Base-by-base conservation (phyloP, 2,329 filamentous ascomycete genomes). In the Aschersonia sp. region DNA sequence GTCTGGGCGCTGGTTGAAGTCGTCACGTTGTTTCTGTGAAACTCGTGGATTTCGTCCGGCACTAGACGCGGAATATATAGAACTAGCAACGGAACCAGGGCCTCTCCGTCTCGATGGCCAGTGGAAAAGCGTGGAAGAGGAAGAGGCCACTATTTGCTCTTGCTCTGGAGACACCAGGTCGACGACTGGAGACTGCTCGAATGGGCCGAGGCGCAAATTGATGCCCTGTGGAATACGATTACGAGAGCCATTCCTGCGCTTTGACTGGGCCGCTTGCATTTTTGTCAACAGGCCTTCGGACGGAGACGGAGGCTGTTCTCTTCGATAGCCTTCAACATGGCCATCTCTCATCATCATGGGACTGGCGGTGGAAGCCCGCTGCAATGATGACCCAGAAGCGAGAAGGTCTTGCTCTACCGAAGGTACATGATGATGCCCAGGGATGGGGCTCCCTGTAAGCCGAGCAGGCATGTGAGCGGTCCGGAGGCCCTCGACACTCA, bases 1-100 rank as follows among this genome's bases (percentile, higher is more conserved):
- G 35, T 94, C 88, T 1, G 95, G 67, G 59, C 87, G 92, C 65
- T 81, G 87, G 53, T 94, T 89, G 59, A 92, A 94, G 53, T 89
- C 82, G 55, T 94, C 85, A 38, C 87, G 75, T 53, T 79, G 86
- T 52, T 80, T 77, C 45, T 63, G 69, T 52, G 67, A 73, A 48
- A 72, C 54, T 9, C 79, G 69, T 52, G 75, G 59, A 55, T 71
- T 73, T 49, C 71, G 67, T 20, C 67, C 67, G 30, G 70, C 65
- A 47, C 73, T 77, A 0, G 75, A 78, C 31, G 65, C 66, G 29
- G 77, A 79, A 2, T 76, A 77, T 31, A 76, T 66, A 4, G 77
- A 78, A 54, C 77, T 75, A 4, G 74, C 63, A 4, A 78, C 69
- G 0, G 78, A 82, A 2, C 68, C 75, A 1, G 75, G 69, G 7